Conservation (phyloP, 805 yeast species). For the Starmerella vaccinii region DNA sequence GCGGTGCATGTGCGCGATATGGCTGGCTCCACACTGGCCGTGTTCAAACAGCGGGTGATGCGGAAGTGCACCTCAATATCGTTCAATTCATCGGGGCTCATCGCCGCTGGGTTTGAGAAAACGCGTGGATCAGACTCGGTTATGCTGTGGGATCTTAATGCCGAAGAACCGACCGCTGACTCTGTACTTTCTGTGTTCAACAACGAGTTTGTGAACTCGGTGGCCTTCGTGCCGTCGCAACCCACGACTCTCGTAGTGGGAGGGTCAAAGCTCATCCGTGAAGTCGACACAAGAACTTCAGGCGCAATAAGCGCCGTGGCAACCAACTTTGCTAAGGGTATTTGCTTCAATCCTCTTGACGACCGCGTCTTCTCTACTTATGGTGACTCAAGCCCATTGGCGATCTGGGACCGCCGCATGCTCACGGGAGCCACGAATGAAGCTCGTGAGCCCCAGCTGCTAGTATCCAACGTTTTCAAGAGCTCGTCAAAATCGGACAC, state of each 20-base stretch:
- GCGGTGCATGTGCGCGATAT: conserved; percentile 11
- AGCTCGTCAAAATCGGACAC: conserved; percentile 17
- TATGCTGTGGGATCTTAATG: conserved; percentile 63
- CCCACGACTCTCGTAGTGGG: conserved; percentile 54
- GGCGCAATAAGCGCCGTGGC: conserved; percentile 38
- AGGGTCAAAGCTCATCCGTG: conserved; percentile 65
- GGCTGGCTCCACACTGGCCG: conserved; percentile 28
- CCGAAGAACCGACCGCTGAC: background rate
- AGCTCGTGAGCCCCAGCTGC: conserved; percentile 21
- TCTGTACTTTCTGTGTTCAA: conserved; percentile 42
- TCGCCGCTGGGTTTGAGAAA: conserved; percentile 73
- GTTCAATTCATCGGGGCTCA: conserved; percentile 51
- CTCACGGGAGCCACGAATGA: conserved; percentile 15
- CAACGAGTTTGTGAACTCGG: conserved; percentile 64
- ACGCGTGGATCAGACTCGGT: conserved; percentile 66
- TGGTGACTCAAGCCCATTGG: conserved; percentile 74
- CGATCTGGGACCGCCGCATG: conserved; percentile 43
- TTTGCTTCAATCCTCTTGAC: conserved; percentile 60
- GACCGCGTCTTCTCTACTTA: conserved; percentile 59
- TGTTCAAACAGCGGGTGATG: conserved; percentile 40
- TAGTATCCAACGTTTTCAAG: conserved; percentile 24
- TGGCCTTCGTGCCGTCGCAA: conserved; percentile 54
- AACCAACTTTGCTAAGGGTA: conserved; percentile 58
- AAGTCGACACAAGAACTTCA: conserved; percentile 53
- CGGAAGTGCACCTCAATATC: conserved; percentile 69